Evolutionary conservation across 1,139 yeast species (phyloP), one percentile per base, ranked within the genome.

Genomic region (Yamadazyma friedrichii): DNA sequence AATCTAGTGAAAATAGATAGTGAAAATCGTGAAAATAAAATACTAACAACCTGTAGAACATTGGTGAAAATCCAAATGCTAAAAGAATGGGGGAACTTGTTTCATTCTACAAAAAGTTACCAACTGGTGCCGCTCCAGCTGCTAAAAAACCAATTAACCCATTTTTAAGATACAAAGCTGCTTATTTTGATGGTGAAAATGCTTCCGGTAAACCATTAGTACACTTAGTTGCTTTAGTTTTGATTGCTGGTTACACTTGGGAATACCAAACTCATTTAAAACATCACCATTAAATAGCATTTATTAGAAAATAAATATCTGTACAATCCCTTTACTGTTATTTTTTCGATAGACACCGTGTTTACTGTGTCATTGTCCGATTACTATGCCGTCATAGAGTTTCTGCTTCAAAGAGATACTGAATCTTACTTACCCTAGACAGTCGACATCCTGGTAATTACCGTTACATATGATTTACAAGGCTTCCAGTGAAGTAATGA

Each of bases 31-130:
- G n/a, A n/a, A 29, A 15, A 20, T 20, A 6, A 20, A 8, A 4
- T 34, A 36, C 37, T 41, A 41, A 38, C 40, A 33, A 34, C 20
- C 9, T 41, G 26, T 65, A 84, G 87, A 89, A 88, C 85, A 76
- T 93, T 58, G 96, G 96, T 45, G 79, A 95, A 53, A 88, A 89
- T 72, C 96, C 97, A 59, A 86, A 91, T 61, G 97, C 98, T 57
- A 88, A 88, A 80, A 88, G 96, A 76, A 88, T 93, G 86, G 84
- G 88, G 56, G 88, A 88, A 65, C 96, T 93, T 58, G 97, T 93
- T 56, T 78, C 88, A 52, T 89, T 93, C 80, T 93, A 93, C 85
- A 87, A 91, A 76, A 84, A 89, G 58, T 81, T 93, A 60, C 98
- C 98, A 62, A 91, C 89, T 67, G 98, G 98, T 38, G 75, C 87